Evolutionary conservation across 345 rosid species (phyloP).

Genomic region (Eucalyptus shirleyi): DNA sequence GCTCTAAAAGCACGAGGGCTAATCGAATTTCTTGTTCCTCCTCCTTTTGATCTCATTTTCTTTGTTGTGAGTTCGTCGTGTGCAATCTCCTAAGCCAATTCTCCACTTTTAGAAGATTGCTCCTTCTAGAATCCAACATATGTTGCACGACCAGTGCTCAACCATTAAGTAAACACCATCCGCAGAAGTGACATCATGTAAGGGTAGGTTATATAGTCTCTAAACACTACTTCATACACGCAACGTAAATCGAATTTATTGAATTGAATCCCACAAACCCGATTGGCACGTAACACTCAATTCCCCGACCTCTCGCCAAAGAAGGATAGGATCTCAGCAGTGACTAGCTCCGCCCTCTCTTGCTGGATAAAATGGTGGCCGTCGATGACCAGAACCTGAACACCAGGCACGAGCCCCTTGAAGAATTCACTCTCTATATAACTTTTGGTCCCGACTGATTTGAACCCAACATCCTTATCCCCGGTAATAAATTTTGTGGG

Average conservation of each 20-base stretch:
- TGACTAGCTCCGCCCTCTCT: slow-evolving; percentile 6
- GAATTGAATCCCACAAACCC: neutral
- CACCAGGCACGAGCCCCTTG: slow-evolving; percentile 2
- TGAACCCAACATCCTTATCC: slow-evolving; percentile 4
- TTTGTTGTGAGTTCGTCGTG: neutral
- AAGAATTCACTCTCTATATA: neutral
- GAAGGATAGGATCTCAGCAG: neutral
- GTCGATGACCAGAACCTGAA: neutral
- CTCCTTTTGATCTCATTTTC: neutral
- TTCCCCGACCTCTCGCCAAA: neutral
- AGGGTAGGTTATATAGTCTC: neutral
- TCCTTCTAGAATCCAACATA: neutral
- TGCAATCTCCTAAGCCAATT: neutral
- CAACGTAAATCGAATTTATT: neutral
- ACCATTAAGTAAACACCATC: neutral
- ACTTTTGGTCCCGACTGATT: neutral
- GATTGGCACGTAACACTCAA: neutral
- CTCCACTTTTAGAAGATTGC: neutral
- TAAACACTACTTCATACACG: neutral
- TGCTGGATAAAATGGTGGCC: slow-evolving; percentile 9
- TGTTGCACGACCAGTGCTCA: neutral
- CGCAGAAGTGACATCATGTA: neutral
- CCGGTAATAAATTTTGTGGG: slow-evolving; percentile 3
- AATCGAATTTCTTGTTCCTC: neutral
- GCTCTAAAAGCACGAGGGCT: neutral